Base-by-base conservation (phyloP, 2,329 filamentous ascomycete species). In the Fusarium palustre region DNA sequence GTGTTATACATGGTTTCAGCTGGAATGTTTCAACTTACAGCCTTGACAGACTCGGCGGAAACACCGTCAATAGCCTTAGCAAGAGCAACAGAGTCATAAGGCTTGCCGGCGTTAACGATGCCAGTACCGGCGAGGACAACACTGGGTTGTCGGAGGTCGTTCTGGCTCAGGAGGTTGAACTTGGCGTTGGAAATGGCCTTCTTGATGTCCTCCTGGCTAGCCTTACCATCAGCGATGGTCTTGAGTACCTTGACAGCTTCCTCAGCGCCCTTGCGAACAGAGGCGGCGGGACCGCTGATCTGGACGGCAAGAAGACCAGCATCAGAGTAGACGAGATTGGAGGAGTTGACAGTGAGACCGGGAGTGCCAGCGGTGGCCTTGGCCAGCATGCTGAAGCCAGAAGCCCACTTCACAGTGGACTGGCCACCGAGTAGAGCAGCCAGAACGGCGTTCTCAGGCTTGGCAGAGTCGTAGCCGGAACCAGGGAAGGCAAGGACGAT, bases 181-280 rank as follows among this genome's bases (percentile, higher is more conserved):
- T 97, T 98, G 77, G 96, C 96, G 76, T 92, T 90, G 64, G 95
- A 93, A 79, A 94, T 88, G 53, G 96, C 96, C 87, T 97, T 98
- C 81, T 90, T 88, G 78, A 98, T 86, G 67, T 96, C 91, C 81
- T 99, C 96, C 79, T 92, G 91, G 81, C 86, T 88, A 74, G 96
- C 86, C 57, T 90, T 84, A 71, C 93, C 92, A 55, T 89, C 87
- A 16, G 93, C 90, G 72, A 97, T 86, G 81, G 88, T 88, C 88
- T 97, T 93, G 75, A 99, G 85, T 45, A 90, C 88, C 79, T 94
- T 92, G 74, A 94, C 92, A 39, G 92, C 88, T 77, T 91, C 91
- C 80, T 90, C 86, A 58, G 93, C 91, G 61, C 90, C 92, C 77
- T 88, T 86, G 71, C 89, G 88, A 70, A 99, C 89, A 70, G 91